Evolutionary conservation across 2,329 filamentous ascomycete genomes (phyloP), one percentile per base, ranked within the genome.

Genomic region (Mycosphaerella sp.): DNA sequence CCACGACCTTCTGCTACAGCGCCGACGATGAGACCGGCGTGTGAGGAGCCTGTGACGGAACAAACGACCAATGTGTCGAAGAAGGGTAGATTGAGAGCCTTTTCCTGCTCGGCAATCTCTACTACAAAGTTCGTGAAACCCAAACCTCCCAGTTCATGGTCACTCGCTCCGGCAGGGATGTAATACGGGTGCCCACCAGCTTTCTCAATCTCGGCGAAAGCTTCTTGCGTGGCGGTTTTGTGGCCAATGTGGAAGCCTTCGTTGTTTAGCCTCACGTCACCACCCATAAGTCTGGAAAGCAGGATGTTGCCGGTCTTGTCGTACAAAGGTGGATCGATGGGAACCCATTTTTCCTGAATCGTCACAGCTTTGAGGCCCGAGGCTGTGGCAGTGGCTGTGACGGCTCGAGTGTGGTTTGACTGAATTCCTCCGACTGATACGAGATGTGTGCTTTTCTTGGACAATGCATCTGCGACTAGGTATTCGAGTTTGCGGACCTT

Each of bases 71-170:
- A 63, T 1, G 78, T 82, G 60, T 85, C 81, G 65, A 86, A 87
- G 66, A 84, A 84, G 3, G 45, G 45, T 9, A 85, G 62, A 0
- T 80, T 81, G 21, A 80, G 57, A 56, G 77, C 72, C 55, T 71
- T 69, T 68, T 87, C 84, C 67, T 87, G 84, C 55, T 74, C 71
- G 41, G 73, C 73, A 0, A 88, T 80, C 66, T 87, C 84, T 32
- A 85, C 81, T 1, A 84, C 83, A 80, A 84, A 87, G 2, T 82
- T 73, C 6, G 83, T 83, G 60, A 87, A 87, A 0, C 85, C 84
- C 13, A 87, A 66, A 0, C 84, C 85, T 2, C 85, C 84, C 0
- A 86, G 73, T 0, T 81, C 81, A 64, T 87, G 84, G 64, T 86
- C 83, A 0, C 80, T 84, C 1, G 84, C 84, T 0, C 84, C 84